Percentiles rank a stretch among this genome's conserved stretches.
phyloP scores from a whole-genome alignment of 768 basidiomycete species.

The Hericium coralloides region DNA sequence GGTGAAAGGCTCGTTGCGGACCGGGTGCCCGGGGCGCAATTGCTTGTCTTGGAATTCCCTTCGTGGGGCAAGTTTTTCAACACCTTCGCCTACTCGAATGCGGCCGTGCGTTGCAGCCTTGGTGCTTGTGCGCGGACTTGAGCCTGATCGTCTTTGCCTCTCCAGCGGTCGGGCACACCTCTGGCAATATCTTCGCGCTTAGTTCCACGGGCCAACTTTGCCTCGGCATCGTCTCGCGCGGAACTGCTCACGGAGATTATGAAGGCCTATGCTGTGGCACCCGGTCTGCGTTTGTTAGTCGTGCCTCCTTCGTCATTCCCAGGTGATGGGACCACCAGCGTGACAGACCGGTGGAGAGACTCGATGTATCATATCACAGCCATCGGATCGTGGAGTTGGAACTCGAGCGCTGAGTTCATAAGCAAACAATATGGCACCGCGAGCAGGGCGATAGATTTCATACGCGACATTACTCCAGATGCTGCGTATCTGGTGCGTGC shows the following conservation, averaged over 20 bases:
- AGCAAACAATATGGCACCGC: background rate
- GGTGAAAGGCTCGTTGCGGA: conserved; percentile 1
- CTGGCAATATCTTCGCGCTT: conserved; percentile 37
- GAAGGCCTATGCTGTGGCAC: conserved; percentile 11
- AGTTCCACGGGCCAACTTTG: conserved; percentile 31
- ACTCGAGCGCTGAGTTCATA: conserved; percentile 32
- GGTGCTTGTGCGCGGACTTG: no score
- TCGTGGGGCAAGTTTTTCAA: conserved; percentile 34
- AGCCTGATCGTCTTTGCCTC: background rate
- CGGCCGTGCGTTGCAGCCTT: conserved; percentile 23
- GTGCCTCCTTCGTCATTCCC: background rate
- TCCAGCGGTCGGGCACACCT: conserved; percentile 30
- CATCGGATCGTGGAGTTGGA: conserved; percentile 36
- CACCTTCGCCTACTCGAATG: conserved; percentile 26
- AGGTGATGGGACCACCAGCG: background rate
- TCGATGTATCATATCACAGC: conserved; percentile 39
- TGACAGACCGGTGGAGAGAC: conserved; percentile 32
- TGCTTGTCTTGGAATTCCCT: conserved; percentile 31
- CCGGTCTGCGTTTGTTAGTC: background rate
- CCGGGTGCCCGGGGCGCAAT: conserved; percentile 12
- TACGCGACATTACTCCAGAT: background rate
- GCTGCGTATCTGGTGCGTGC: background rate
- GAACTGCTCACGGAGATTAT: conserved; percentile 34
- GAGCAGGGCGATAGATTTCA: background rate
- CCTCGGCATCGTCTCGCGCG: conserved; percentile 20